These are phyloP conservation scores for Acacia acuminata DNA, from an alignment of 306 rosid genomes.

Conservation along the genomic window DNA sequence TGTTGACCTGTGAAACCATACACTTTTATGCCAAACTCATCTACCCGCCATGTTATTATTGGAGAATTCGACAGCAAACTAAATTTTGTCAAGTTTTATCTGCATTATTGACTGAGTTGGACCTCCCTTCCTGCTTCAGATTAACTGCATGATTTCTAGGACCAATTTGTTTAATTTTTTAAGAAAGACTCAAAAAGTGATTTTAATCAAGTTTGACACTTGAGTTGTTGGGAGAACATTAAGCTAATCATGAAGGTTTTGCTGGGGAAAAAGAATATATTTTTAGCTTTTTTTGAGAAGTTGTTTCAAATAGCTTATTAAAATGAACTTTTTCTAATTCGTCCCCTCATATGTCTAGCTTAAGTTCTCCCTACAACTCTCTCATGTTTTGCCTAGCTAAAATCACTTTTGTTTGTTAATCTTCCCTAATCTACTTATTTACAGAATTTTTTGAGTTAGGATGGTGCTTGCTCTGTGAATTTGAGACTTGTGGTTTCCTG, in stretches of 20 bases:
- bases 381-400: neutral
- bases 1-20: neutral
- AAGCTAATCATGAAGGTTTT: neutral
- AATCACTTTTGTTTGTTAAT: neutral
- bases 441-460: neutral
- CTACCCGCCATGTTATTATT: neutral
- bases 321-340: neutral
- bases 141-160: conserved; percentile 19
- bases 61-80: neutral
- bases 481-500: conserved; percentile 2
- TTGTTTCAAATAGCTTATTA: neutral
- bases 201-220: neutral
- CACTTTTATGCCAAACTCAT: neutral
- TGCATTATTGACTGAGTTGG: neutral
- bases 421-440: neutral
- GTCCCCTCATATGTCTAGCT: neutral
- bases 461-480: neutral
- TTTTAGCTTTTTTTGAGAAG: neutral
- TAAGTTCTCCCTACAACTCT: neutral
- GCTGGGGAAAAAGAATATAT: too few relatives aligned
- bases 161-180: neutral
- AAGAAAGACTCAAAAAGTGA: neutral
- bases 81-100: neutral
- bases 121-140: neutral
- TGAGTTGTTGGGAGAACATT: neutral